Conservation (phyloP, 1,284 basidiomycete genomes). For the Anthracocystis walkeri region DNA sequence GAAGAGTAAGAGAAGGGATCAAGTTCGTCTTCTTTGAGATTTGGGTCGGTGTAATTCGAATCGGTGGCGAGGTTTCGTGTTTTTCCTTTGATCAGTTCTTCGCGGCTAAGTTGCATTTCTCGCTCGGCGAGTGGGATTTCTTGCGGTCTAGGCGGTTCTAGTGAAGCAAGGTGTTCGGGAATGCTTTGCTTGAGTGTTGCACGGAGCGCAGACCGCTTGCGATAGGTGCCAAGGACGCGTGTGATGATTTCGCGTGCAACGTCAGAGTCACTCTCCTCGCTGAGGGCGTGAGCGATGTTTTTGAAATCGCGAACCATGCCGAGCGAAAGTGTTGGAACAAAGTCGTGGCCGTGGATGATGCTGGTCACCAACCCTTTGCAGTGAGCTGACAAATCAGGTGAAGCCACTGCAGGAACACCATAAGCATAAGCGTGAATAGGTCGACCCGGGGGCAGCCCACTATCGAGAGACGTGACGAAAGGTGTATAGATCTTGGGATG, state of each 20-base stretch:
- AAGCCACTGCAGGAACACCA: conserved; percentile 61
- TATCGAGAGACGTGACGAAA: conserved; percentile 71
- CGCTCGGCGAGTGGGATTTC: conserved; percentile 44
- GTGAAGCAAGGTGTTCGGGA: conserved; percentile 20
- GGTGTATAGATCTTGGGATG: conserved; percentile 71
- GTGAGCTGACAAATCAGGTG: conserved; percentile 71
- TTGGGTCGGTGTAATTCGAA: conserved; percentile 51
- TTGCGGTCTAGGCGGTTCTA: conserved; percentile 45
- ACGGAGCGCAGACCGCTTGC: conserved; percentile 51
- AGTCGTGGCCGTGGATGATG: conserved; percentile 71
- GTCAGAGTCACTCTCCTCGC: conserved; percentile 52
- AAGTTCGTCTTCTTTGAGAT: conserved; percentile 39
- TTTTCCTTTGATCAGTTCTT: conserved; percentile 55
- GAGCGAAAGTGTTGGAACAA: conserved; percentile 71
- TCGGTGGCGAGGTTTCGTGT: conserved; percentile 55
- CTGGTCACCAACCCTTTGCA: conserved; percentile 71
- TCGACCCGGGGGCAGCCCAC: conserved; percentile 72
- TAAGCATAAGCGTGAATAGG: conserved; percentile 72
- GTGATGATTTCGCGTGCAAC: conserved; percentile 73
- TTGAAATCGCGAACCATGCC: conserved; percentile 72
- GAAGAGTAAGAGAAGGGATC: conserved; percentile 49
- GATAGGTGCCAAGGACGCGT: conserved; percentile 68
- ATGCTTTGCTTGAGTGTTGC: conserved; percentile 20
- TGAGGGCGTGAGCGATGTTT: conserved; percentile 70
- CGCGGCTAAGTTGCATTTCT: conserved; percentile 38